A percentile compares a stretch with the other conserved stretches of the same genome.
phyloP scores from a whole-genome alignment of 1,284 basidiomycete species.

The Rhodotorula sp. region DNA sequence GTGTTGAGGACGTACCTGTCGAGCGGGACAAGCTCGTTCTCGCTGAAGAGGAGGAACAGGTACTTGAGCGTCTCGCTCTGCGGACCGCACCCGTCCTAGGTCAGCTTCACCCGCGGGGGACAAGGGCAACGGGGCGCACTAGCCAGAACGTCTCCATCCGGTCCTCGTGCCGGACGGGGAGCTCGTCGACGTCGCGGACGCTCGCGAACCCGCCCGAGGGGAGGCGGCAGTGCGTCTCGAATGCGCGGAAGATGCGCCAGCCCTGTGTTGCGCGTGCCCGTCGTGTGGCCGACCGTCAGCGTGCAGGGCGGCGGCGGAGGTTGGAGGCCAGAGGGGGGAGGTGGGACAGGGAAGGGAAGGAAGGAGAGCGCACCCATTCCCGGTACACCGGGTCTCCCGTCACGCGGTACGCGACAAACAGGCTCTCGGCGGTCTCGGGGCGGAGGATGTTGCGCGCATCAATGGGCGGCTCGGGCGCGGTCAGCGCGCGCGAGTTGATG shows the following conservation, averaged over 20 bases:
- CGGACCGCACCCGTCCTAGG: too few relatives aligned
- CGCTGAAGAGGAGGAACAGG: conserved; percentile 83
- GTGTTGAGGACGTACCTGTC: conserved; percentile 81
- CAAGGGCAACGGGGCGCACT: conserved; percentile 56
- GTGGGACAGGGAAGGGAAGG: too few relatives aligned
- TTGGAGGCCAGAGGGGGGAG: too few relatives aligned
- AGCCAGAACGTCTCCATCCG: conserved; percentile 96
- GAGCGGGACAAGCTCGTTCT: conserved; percentile 65
- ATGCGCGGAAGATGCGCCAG: conserved; percentile 88
- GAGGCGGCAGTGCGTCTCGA: conserved; percentile 77
- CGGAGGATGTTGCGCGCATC: conserved; percentile 89
- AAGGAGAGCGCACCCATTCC: conserved; percentile 40
- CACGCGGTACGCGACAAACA: conserved; percentile 81
- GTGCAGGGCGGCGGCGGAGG: too few relatives aligned
- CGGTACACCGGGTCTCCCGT: conserved; percentile 83
- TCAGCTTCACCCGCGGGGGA: too few relatives aligned
- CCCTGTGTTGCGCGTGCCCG: conserved; percentile 53
- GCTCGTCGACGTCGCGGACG: conserved; percentile 77
- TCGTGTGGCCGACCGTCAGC: not conserved
- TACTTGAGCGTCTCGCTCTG: conserved; percentile 68
- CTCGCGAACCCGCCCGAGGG: conserved; percentile 78
- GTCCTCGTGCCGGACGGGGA: conserved; percentile 70
- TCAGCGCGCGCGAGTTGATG: conserved; percentile 61
- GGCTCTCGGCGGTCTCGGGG: conserved; percentile 91
- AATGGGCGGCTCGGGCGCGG: conserved; percentile 56